Conservation (phyloP, 805 yeast genomes). For the Sporopachydermia quercuum region DNA sequence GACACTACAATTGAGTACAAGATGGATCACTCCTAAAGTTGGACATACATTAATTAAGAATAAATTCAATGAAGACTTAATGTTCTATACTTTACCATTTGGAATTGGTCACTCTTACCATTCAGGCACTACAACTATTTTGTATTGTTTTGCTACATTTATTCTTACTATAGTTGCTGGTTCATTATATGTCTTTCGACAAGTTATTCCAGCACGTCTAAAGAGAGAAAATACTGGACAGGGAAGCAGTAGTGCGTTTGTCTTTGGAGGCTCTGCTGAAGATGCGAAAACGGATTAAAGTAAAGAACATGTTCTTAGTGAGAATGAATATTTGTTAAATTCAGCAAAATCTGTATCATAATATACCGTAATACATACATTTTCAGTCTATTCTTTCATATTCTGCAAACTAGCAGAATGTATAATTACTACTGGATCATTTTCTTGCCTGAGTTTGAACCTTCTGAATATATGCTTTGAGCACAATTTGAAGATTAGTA, state of each 20-base stretch:
- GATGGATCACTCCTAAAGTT: conserved; percentile 30
- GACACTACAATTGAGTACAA: conserved; percentile 39
- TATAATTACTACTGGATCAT: too few species aligned
- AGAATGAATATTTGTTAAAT: too few species aligned
- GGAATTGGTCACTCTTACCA: neutral
- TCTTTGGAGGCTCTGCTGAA: neutral
- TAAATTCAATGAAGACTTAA: neutral
- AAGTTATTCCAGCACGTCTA: conserved; percentile 12
- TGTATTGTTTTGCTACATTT: conserved; percentile 10
- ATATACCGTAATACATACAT: too few species aligned
- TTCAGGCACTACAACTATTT: conserved; percentile 6
- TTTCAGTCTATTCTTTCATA: too few species aligned
- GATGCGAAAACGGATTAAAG: conserved; percentile 1
- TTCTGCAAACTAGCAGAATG: too few species aligned
- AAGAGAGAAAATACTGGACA: conserved; percentile 1
- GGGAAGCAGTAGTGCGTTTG: conserved; percentile 7
- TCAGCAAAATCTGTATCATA: too few species aligned
- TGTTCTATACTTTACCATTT: neutral
- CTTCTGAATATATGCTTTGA: neutral
- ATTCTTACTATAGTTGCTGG: conserved; percentile 9
- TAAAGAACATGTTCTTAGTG: too few species aligned
- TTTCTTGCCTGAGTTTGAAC: neutral
- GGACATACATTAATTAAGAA: neutral
- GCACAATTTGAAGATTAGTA: neutral
- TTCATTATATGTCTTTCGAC: conserved; percentile 9